Percentiles rank a stretch among this genome's conserved stretches.
phyloP scores from a whole-genome alignment of 345 rosid genomes.

The Nasturtium officinale region DNA sequence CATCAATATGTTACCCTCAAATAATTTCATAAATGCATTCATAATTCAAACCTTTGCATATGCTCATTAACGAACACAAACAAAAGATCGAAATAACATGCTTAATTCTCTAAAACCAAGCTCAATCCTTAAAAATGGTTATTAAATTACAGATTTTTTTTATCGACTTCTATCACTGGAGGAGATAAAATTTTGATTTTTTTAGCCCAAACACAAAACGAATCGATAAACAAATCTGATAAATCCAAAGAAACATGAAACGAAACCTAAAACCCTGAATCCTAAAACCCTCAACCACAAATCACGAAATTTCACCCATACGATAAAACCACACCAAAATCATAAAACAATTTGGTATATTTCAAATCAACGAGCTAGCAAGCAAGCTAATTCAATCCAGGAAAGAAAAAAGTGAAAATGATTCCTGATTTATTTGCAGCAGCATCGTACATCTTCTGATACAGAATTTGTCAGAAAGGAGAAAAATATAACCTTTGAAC shows the following conservation, averaged over 20 bases:
- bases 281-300: constrained; percentile 23
- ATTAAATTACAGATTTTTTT: neutral
- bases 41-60: neutral
- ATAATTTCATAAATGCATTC: too few relatives aligned
- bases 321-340: constrained; percentile 8
- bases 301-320: neutral
- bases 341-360: neutral
- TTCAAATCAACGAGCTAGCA: constrained; percentile 21
- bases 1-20: neutral
- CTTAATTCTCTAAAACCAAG: neutral
- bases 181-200: neutral
- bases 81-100: neutral
- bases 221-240: constrained; percentile 3
- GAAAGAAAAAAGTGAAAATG: neutral
- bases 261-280: neutral
- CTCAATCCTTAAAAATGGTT: neutral
- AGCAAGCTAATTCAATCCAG: constrained; percentile 2
- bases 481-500: constrained; percentile 12
- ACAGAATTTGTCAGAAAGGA: neutral
- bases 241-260: constrained; percentile 1
- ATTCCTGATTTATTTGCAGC: neutral
- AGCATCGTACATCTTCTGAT: neutral
- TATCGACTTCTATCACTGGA: neutral
- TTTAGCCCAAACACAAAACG: neutral
- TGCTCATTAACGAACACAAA: constrained; percentile 2